These are phyloP conservation scores for Musa acuminata DNA, from an alignment of 176 grass and related monocot species.

Conservation along the genomic window DNA sequence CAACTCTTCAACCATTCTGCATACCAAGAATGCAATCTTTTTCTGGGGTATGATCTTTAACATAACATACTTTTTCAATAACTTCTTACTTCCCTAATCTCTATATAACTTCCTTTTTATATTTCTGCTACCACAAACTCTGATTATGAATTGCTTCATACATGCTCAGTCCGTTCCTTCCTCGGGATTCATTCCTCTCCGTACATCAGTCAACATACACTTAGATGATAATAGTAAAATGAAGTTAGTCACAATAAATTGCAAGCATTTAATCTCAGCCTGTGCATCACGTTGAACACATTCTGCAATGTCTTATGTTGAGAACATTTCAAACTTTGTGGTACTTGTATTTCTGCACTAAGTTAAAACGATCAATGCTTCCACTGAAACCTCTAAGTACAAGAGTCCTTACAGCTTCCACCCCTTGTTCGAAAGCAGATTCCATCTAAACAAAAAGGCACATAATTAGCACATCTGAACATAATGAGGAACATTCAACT, in stretches of 20 bases:
- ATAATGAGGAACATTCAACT: background rate
- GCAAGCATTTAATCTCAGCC: background rate
- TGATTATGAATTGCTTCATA: background rate
- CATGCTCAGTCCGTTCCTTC: background rate
- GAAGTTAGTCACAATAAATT: background rate
- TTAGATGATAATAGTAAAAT: background rate
- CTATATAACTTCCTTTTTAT: no score
- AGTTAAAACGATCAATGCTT: constrained; percentile 83
- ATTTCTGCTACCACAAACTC: background rate
- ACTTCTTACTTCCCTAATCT: background rate
- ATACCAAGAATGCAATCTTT: background rate
- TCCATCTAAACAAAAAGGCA: constrained; percentile 49
- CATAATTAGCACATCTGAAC: background rate
- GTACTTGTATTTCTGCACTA: constrained; percentile 98
- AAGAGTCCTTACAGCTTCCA: constrained; percentile 78
- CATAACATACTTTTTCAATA: background rate
- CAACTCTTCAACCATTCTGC: no score
- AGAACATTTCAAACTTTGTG: constrained; percentile 43
- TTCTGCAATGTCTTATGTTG: background rate
- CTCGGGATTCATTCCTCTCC: background rate
- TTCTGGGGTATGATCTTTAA: background rate
- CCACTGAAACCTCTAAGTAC: constrained; percentile 71
- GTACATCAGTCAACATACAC: background rate
- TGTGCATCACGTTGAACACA: background rate
- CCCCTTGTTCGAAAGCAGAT: constrained; percentile 72